Evolutionary conservation across 2,329 filamentous ascomycete species (phyloP), one percentile per base, ranked within the genome.

Genomic region (Apiospora saccharicola): DNA sequence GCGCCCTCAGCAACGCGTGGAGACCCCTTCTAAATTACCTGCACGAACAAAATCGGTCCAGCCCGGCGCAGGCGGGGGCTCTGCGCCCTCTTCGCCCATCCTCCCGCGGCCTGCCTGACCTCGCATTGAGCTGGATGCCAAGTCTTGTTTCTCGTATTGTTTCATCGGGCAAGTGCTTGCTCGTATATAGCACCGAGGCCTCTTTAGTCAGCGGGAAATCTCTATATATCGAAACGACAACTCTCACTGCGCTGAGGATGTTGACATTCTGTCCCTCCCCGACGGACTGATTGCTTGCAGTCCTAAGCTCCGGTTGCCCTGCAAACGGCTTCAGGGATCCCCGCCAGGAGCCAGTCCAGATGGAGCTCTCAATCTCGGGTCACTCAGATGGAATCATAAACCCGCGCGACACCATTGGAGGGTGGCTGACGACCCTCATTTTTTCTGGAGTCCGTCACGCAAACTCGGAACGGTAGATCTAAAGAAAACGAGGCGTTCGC

Each of bases 1-100:
- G 64, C 64, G 67, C 41, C 67, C 67, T 68, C 67, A 68, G 67
- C 67, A 68, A 68, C 67, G 67, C 64, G 67, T 68, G 67, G 67
- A 68, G 64, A 46, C 61, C 12, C 22, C 16, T 57, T 34, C 51
- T 26, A 64, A 37, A 37, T 22, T 61, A 61, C 22, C 10, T 37
- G 53, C 30, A 7, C 46, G 46, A 49, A 49, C 46, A 49, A 49
- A 49, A 49, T 49, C 46, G 46, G 46, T 49, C 46, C 46, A 49
- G n/a, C 46, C 46, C 46, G 46, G 46, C 51, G 30, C 14, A 16
- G 14, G 53, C 26, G 53, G 53, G 53, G 53, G 53, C 30, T 61
- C 16, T 61, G 22, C 46, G 46, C 53, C 22, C 47, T n/a, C 47
- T n/a, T n/a, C 13, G 51, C 51, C 26, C 51, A 34, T 30, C 26